A percentile compares a stretch with the other conserved stretches of the same genome.
These are phyloP conservation scores for Juncus inflexus DNA, from an alignment of 176 grass and related monocot genomes.

Conservation along the genomic window DNA sequence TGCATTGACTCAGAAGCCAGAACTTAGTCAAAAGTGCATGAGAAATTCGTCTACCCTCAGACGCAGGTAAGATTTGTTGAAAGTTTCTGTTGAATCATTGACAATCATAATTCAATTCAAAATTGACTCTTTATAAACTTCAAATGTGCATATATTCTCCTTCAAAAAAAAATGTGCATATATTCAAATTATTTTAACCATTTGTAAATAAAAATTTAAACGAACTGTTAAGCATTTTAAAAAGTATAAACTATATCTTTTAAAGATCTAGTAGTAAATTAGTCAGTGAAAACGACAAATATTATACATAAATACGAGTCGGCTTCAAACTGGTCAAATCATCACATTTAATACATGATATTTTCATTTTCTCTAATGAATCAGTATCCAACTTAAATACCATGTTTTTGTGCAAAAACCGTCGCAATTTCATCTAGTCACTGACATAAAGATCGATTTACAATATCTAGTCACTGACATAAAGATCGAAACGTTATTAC, in stretches of 20 bases:
- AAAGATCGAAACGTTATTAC: too few relatives aligned
- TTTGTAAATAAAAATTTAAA: too few relatives aligned
- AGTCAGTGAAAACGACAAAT: neutral
- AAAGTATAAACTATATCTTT: neutral
- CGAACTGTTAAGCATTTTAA: too few relatives aligned
- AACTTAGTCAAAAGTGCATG: conserved; percentile 4
- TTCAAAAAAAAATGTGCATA: too few relatives aligned
- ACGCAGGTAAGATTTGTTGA: conserved; percentile 6
- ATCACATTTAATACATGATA: conserved; percentile 17
- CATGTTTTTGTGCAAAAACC: neutral
- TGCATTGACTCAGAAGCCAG: neutral
- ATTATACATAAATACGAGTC: conserved; percentile 17
- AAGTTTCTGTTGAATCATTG: too few relatives aligned
- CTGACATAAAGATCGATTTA: too few relatives aligned
- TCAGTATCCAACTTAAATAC: neutral
- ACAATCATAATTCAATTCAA: too few relatives aligned
- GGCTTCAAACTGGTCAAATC: conserved; percentile 16
- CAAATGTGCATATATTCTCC: too few relatives aligned
- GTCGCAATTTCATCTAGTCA: neutral
- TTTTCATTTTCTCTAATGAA: conserved; percentile 2
- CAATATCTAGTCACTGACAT: too few relatives aligned
- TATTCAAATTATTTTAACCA: too few relatives aligned
- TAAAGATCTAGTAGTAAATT: neutral
- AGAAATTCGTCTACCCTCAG: neutral
- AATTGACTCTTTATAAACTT: too few relatives aligned